Evolutionary conservation across 805 yeast genomes (phyloP), one percentile per base, ranked within the genome.

Genomic region (Candida ponderosae): DNA sequence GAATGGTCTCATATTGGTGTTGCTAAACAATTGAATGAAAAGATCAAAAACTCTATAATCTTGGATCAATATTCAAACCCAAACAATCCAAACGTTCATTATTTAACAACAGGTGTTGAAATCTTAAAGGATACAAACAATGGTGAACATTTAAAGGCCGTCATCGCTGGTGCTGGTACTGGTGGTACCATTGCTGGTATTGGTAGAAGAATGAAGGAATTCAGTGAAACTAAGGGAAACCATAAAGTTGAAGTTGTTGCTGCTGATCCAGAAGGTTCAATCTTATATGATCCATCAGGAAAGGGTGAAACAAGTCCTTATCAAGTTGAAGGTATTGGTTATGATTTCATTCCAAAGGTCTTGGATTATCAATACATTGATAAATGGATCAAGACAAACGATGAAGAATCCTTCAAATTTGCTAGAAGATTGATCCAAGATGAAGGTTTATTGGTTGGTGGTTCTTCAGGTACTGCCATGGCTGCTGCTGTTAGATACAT

Each of bases 121-220:
- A 85, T 85, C 51, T 83, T 88, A 79, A 76, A 78, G 42, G 95
- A 85, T 62, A 74, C 90, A 14, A 61, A 70, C 19, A 85, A 89
- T 27, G 28, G 28, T 24, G n/a, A 9, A 11, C 72, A 78, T 41
- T 67, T 86, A 37, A 76, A 76, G 38, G 86, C 80, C 43, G 67
- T 86, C 32, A 82, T 86, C 38, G 95, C 95, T 29, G 95, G 95
- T 59, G 95, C 95, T 7, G 95, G 95, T 63, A 85, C 95, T 40
- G 95, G 95, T 62, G 95, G 95, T 63, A 85, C 95, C 37, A 80
- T 85, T 55, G 66, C 84, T 36, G 95, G 95, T 65, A 82, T 83
- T 48, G 76, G 93, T 39, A 70, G 68, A 48, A 86, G 79, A 50
- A 68, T 85, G 57, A 84, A 84, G 65, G 84, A 77, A 57, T 24